These are phyloP conservation scores for Pichia nanzhaoensis DNA, from an alignment of 805 yeast genomes.

Conservation along the genomic window DNA sequence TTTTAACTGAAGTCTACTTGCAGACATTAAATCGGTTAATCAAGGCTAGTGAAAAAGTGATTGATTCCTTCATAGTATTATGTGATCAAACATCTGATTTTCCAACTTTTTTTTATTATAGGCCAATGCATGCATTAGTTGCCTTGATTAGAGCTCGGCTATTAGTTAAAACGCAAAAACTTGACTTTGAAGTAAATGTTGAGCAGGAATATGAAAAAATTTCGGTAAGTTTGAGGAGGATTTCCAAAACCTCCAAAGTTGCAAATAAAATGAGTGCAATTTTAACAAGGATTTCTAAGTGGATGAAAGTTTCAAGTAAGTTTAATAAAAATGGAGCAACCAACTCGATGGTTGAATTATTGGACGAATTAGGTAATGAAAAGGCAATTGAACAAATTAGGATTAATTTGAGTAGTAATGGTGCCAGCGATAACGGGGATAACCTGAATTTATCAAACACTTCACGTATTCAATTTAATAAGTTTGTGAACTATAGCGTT, in stretches of 20 bases:
- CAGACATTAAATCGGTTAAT: constrained; percentile 38
- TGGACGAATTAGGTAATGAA: constrained; percentile 49
- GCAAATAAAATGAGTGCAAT: constrained; percentile 31
- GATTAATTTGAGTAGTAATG: constrained; percentile 12
- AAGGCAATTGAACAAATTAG: constrained; percentile 34
- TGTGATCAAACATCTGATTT: constrained; percentile 34
- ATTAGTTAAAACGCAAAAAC: constrained; percentile 36
- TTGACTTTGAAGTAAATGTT: constrained; percentile 30
- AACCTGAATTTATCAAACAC: constrained; percentile 23
- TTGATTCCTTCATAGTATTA: constrained; percentile 38
- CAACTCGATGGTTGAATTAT: constrained; percentile 47
- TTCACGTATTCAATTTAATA: constrained; percentile 26
- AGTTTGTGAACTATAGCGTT: constrained; percentile 16
- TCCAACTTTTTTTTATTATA: constrained; percentile 47
- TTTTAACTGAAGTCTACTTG: constrained; percentile 29
- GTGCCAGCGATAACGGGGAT: constrained; percentile 28
- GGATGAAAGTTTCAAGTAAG: constrained; percentile 34
- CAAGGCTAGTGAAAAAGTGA: constrained; percentile 39
- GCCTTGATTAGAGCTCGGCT: constrained; percentile 41
- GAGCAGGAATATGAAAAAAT: constrained; percentile 29
- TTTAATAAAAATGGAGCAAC: constrained; percentile 44
- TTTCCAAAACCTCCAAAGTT: constrained; percentile 26
- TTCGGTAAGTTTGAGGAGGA: constrained; percentile 17
- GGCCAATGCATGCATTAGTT: constrained; percentile 48
- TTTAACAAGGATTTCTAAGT: constrained; percentile 30